A percentile compares a stretch with the other conserved stretches of the same genome.
These are phyloP conservation scores for Proliferodiscus dingleyae DNA, from an alignment of 2,329 filamentous ascomycete genomes.

Conservation along the genomic window DNA sequence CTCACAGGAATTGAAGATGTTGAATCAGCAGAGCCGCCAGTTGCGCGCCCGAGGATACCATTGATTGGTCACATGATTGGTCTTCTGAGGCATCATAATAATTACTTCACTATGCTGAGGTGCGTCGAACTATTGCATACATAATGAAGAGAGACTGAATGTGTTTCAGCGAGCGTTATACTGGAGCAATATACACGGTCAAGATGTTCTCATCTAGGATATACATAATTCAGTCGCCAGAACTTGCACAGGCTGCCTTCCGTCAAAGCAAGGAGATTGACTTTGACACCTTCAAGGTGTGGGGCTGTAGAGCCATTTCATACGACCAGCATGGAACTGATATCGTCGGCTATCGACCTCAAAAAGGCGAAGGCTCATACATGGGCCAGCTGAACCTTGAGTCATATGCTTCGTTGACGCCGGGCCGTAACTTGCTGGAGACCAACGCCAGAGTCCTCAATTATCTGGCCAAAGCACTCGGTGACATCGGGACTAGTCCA, in stretches of 20 bases:
- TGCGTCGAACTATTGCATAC: too few relatives aligned
- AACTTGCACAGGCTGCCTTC: slow-evolving; percentile 36
- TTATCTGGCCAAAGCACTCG: slow-evolving; percentile 31
- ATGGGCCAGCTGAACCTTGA: slow-evolving; percentile 7
- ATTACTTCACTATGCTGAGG: slow-evolving; percentile 9
- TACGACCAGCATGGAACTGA: slow-evolving; percentile 6
- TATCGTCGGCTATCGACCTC: background rate
- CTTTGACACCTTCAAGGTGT: slow-evolving; percentile 31
- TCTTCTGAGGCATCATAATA: slow-evolving; percentile 12
- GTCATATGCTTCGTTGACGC: slow-evolving; percentile 9
- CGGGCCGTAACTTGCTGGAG: slow-evolving; percentile 2
- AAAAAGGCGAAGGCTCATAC: slow-evolving; percentile 5
- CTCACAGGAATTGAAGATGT: too few relatives aligned
- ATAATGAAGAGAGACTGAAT: background rate
- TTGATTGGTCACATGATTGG: too few relatives aligned
- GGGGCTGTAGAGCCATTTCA: slow-evolving; percentile 5
- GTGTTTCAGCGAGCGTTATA: background rate
- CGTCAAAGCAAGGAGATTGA: slow-evolving; percentile 35
- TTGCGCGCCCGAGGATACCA: too few relatives aligned
- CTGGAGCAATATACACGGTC: slow-evolving; percentile 37
- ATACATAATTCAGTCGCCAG: slow-evolving; percentile 40
- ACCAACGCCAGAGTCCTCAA: slow-evolving; percentile 33
- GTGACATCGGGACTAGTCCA: slow-evolving; percentile 13
- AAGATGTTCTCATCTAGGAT: slow-evolving; percentile 39
- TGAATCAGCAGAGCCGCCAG: too few relatives aligned